These are phyloP conservation scores for Aspergillus sclerotioniger DNA, from an alignment of 495 filamentous ascomycete species.

Conservation along the genomic window DNA sequence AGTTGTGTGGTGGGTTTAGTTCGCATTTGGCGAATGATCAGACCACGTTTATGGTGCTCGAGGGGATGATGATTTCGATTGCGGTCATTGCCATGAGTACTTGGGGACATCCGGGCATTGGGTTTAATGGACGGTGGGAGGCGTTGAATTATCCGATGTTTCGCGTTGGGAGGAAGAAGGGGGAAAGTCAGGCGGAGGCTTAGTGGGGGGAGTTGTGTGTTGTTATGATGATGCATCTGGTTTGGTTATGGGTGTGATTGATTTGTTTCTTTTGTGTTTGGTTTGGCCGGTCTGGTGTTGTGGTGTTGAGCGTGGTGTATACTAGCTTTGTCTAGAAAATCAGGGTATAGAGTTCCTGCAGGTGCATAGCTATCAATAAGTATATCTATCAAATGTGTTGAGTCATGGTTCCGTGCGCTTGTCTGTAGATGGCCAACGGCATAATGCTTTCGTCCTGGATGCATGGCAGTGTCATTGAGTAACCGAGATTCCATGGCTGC, in stretches of 20 bases:
- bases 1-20: constrained; percentile 59
- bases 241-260: no score
- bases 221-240: background rate
- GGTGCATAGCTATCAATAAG: no score
- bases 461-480: no score
- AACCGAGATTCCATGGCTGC: no score
- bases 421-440: no score
- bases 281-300: background rate
- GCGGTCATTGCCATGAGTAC: constrained; percentile 47
- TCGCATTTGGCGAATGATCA: constrained; percentile 55
- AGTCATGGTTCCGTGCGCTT: no score
- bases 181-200: background rate
- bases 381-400: no score
- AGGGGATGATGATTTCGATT: constrained; percentile 66
- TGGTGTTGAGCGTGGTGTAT: background rate
- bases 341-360: no score
- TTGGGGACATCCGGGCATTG: constrained; percentile 33
- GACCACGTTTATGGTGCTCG: constrained; percentile 64
- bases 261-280: background rate
- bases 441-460: no score
- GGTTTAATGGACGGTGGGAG: background rate
- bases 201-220: background rate
- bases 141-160: background rate
- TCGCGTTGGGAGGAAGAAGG: constrained; percentile 5
- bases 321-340: background rate